These are phyloP conservation scores for Penicillium occitanis DNA, from an alignment of 2,329 filamentous ascomycete species.

Conservation along the genomic window DNA sequence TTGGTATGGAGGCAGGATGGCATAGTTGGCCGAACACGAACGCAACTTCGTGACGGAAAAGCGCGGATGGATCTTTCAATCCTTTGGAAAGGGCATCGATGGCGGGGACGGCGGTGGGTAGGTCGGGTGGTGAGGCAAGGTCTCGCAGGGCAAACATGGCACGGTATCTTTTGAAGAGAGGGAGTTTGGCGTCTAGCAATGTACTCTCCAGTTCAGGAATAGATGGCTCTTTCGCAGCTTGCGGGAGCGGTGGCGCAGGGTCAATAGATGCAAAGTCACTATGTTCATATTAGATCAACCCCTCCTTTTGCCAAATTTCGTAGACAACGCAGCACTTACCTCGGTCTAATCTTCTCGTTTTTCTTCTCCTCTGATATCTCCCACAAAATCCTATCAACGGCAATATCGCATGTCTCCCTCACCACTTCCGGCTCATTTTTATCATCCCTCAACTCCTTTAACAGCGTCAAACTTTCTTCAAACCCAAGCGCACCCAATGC, in stretches of 20 bases:
- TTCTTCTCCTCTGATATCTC: slow-evolving; percentile 72
- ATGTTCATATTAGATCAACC: slow-evolving; percentile 23
- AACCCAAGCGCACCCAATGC: slow-evolving; percentile 86
- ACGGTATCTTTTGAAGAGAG: slow-evolving; percentile 89
- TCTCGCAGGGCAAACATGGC: slow-evolving; percentile 98
- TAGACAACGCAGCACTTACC: slow-evolving; percentile 53
- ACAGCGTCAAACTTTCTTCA: slow-evolving; percentile 67
- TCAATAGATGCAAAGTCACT: slow-evolving; percentile 97
- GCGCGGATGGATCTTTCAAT: slow-evolving; percentile 78
- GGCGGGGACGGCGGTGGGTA: slow-evolving; percentile 85
- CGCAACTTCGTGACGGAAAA: slow-evolving; percentile 96
- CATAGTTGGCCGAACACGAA: slow-evolving; percentile 97
- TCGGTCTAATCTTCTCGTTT: slow-evolving; percentile 74
- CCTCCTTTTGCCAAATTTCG: background rate
- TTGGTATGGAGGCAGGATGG: slow-evolving; percentile 94
- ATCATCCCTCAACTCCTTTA: slow-evolving; percentile 73
- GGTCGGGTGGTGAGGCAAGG: slow-evolving; percentile 86
- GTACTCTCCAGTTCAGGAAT: slow-evolving; percentile 73
- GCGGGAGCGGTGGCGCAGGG: slow-evolving; percentile 82
- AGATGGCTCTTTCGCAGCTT: slow-evolving; percentile 60
- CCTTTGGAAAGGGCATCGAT: slow-evolving; percentile 82
- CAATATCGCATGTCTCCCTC: slow-evolving; percentile 95
- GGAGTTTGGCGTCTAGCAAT: slow-evolving; percentile 73
- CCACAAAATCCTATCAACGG: slow-evolving; percentile 91
- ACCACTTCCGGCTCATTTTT: slow-evolving; percentile 74